A percentile compares a stretch with the other conserved stretches of the same genome.
These are phyloP conservation scores for Pseudonitzschia delicatissima DNA, from an alignment of 108 stramenopile genomes.

Conservation along the genomic window DNA sequence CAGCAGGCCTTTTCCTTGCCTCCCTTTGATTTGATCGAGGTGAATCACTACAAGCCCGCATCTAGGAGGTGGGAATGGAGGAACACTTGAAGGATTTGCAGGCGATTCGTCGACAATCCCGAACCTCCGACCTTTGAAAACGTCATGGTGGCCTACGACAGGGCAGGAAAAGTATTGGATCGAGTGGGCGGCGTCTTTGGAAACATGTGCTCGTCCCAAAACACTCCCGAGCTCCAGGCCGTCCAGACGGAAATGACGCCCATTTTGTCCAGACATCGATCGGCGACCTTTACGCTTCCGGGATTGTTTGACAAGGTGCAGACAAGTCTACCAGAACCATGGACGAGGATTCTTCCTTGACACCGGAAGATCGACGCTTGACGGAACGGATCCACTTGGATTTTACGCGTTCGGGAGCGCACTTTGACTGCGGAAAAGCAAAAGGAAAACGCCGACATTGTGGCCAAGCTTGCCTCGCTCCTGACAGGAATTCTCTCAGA, in stretches of 20 bases:
- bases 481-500: constrained; percentile 65
- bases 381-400: constrained; percentile 66
- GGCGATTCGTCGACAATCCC: constrained; percentile 43
- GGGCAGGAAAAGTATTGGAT: constrained; percentile 33
- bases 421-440: constrained; percentile 42
- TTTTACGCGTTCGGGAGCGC: constrained; percentile 66
- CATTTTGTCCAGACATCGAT: constrained; percentile 44
- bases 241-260: constrained; percentile 63
- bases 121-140: constrained; percentile 44
- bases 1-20: constrained; percentile 58
- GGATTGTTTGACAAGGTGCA: constrained; percentile 69
- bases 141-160: constrained; percentile 56
- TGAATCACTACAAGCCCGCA: constrained; percentile 51
- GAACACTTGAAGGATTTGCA: constrained; percentile 49
- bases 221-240: constrained; percentile 51
- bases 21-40: constrained; percentile 45
- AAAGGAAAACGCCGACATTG: constrained; percentile 59
- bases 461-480: constrained; percentile 64
- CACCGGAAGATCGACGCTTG: constrained; percentile 51
- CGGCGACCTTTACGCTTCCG: constrained; percentile 46
- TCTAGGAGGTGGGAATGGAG: constrained; percentile 50
- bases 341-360: constrained; percentile 34
- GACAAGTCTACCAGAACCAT: constrained; percentile 28
- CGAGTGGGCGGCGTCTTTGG: constrained; percentile 45
- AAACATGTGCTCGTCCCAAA: constrained; percentile 50